Conservation (phyloP, 192 early-diverging fungal species). For the Entomortierella lignicola region DNA sequence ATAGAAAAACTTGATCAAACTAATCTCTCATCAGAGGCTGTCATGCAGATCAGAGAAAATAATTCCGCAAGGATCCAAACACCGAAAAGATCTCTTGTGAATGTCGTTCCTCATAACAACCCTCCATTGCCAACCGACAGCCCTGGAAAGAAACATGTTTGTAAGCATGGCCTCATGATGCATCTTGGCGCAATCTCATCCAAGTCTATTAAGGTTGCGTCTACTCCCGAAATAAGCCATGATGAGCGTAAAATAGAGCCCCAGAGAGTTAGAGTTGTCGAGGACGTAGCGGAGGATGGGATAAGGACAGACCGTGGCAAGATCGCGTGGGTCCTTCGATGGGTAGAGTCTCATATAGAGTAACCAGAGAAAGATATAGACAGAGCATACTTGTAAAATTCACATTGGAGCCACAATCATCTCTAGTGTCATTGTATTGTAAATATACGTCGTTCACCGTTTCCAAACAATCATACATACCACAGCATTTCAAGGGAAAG, state of each 20-base stretch:
- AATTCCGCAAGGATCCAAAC: neutral
- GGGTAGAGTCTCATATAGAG: conserved; percentile 30
- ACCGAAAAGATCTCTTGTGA: conserved; percentile 19
- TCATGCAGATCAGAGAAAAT: too few species aligned
- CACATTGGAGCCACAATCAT: neutral
- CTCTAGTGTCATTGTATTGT: neutral
- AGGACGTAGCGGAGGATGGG: neutral
- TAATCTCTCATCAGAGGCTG: too few species aligned
- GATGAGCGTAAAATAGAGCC: neutral
- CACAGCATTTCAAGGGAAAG: too few species aligned
- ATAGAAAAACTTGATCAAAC: neutral
- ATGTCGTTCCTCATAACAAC: conserved; percentile 3
- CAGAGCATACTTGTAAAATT: neutral
- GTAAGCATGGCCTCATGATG: conserved; percentile 41
- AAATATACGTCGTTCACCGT: too few species aligned
- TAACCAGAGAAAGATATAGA: neutral
- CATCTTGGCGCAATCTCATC: conserved; percentile 4
- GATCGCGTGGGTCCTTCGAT: conserved; percentile 33
- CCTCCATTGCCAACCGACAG: neutral
- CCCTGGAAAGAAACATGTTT: conserved; percentile 17
- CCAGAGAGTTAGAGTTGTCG: neutral
- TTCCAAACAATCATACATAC: too few species aligned
- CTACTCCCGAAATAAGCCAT: neutral
- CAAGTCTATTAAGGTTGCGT: neutral
- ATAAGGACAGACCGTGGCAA: conserved; percentile 30